Evolutionary conservation across 164 flowering plant genomes (phyloP).

Genomic region (Nymphaea colorata): DNA sequence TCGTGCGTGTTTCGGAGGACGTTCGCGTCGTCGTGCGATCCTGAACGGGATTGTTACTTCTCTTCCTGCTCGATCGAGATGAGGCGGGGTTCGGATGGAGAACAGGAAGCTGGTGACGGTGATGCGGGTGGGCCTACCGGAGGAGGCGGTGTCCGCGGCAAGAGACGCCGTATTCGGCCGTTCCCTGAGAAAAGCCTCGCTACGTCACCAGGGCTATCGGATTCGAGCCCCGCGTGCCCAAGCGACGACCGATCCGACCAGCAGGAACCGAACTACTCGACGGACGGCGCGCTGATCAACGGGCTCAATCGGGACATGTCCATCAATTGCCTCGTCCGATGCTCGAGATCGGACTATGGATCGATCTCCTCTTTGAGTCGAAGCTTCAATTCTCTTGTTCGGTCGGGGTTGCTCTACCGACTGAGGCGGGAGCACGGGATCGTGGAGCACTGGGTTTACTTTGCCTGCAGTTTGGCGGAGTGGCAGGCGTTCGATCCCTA

Average conservation of each 20-base stretch:
- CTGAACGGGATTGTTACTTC: not conserved
- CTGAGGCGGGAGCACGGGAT: conserved; percentile 17
- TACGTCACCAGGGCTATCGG: not conserved
- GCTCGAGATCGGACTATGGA: conserved; percentile 26
- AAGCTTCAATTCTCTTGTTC: conserved; percentile 13
- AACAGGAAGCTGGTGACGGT: not conserved
- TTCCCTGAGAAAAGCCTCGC: not conserved
- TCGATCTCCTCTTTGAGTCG: conserved; percentile 24
- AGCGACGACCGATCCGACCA: not conserved
- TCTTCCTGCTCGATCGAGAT: not conserved
- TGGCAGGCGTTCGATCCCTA: conserved; percentile 29
- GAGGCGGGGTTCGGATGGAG: not conserved
- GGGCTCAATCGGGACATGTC: conserved; percentile 32
- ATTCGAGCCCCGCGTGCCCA: not conserved
- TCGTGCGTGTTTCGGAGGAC: not conserved
- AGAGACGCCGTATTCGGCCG: not conserved
- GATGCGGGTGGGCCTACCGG: not conserved
- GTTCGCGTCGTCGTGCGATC: not conserved
- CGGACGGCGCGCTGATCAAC: conserved; percentile 21
- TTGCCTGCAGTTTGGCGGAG: conserved; percentile 17
- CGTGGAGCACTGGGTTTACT: conserved; percentile 23
- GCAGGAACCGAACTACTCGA: not conserved
- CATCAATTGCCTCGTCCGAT: conserved; percentile 20
- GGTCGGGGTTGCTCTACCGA: conserved; percentile 14
- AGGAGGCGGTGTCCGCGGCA: not conserved